Percentiles rank a stretch among this genome's conserved stretches.
phyloP scores from a whole-genome alignment of 306 rosid genomes.

The Coriaria nepalensis region DNA sequence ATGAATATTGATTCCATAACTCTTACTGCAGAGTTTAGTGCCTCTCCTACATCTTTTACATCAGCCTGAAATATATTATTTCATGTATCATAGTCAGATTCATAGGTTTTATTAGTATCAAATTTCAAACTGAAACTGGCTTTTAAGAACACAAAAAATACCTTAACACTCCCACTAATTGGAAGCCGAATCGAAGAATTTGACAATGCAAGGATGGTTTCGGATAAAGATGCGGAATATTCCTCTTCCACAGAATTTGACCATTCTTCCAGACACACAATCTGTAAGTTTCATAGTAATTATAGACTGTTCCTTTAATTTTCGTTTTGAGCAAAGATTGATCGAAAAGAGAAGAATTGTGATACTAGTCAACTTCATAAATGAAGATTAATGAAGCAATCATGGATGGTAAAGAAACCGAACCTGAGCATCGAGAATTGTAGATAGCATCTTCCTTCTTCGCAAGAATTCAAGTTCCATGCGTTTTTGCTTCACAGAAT shows the following conservation, averaged over 20 bases:
- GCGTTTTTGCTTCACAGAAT: constrained; percentile 46
- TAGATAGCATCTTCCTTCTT: constrained; percentile 42
- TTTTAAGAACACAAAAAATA: constrained; percentile 17
- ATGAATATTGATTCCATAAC: constrained; percentile 39
- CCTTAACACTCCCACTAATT: constrained; percentile 47
- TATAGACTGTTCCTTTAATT: background rate
- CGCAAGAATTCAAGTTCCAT: constrained; percentile 43
- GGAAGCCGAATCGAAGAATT: constrained; percentile 68
- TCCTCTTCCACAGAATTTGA: constrained; percentile 36
- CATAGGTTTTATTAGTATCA: constrained; percentile 3
- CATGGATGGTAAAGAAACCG: constrained; percentile 7
- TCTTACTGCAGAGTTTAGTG: constrained; percentile 47
- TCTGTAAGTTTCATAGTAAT: constrained; percentile 20
- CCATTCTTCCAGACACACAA: constrained; percentile 70
- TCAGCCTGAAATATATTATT: constrained; percentile 38
- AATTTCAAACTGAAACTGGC: background rate
- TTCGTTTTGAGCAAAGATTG: too few relatives aligned
- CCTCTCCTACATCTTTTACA: constrained; percentile 43
- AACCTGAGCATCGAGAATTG: constrained; percentile 72
- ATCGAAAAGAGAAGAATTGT: too few relatives aligned
- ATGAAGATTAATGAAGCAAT: background rate
- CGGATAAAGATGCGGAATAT: constrained; percentile 44
- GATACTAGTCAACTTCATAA: too few relatives aligned
- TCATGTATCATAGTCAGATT: constrained; percentile 1
- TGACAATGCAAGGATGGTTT: constrained; percentile 45